Evolutionary conservation across 768 basidiomycete genomes (phyloP), one percentile per base, ranked within the genome.

Genomic region (Leucocoprinus leucothites): DNA sequence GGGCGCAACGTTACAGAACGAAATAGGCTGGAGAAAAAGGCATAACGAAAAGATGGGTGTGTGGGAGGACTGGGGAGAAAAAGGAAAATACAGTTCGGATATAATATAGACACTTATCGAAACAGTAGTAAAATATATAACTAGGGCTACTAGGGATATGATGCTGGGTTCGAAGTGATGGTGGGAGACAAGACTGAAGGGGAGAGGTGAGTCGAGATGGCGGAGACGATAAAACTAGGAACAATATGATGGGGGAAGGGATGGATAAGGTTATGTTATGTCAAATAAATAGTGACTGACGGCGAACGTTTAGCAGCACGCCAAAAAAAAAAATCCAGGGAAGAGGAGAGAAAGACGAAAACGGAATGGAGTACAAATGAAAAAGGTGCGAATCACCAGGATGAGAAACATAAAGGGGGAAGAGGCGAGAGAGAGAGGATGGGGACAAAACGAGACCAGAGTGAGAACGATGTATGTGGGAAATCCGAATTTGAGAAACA

Each of bases 81-180:
- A 34, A 45, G 45, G n/a, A 24, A 53, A 25, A 22, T 45, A 53
- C 52, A 47, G 35, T 24, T 46, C 41, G 18, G 43, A 40, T n/a
- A 46, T 53, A 47, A 46, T 46, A 53, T 53, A 44, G 40, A 45
- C 52, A 53, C 44, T 53, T 53, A 53, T 53, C 52, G 44, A 53
- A 53, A 55, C 53, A 55, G 22, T 18, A 25, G 25, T 55, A 53
- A n/a, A 18, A 35, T 53, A 53, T 38, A 51, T 51, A 46, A 47
- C 53, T 47, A 54, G n/a, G 45, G 53, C 38, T 48, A 40, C 53
- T 55, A 48, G 35, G 35, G 45, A 36, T 55, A 47, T 34, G 45
- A 26, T 48, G 38, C 18, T 44, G 8, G 9, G 24, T n/a, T 25
- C 19, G 26, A 18, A 48, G n/a, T 19, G 46, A 41, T 55, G 46